Base-by-base conservation (phyloP, 2,329 filamentous ascomycete species). In the Monosporascus cannonballus region DNA sequence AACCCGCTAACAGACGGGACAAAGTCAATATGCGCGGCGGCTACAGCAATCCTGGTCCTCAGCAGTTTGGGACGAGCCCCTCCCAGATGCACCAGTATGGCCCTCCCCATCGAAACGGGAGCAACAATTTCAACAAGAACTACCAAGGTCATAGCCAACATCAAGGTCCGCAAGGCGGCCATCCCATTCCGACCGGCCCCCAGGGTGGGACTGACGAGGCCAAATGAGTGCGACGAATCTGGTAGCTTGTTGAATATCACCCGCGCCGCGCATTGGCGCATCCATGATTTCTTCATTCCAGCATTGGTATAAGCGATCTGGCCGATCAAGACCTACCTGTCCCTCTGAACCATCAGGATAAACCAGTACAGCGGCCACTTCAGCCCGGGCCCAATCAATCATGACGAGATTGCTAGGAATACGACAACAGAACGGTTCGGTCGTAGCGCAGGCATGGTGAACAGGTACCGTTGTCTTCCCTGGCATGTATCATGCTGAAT, bases 31-130 rank as follows among this genome's bases (percentile, higher is more conserved):
- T 79, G 62, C 80, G 83, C 62, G 78, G 77, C 50, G 78, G 77
- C 50, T 87, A 85, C 67, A 78, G 75, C 59, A 81, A 79, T 50
- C 72, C 74, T 36, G 79, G 79, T 50, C 76, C 79, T 39, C 82
- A 84, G 59, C 85, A 86, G 56, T 86, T 79, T 65, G 79, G 83
- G 51, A 81, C 79, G 37, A 87, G 84, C 62, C 84, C 84, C 49
- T 84, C 86, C 57, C 81, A 86, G 54, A 71, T 75, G 61, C 83
- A 86, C 65, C 81, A 86, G 60, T 86, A 83, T 63, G 77, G 77
- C 2, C 76, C 76, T 57, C 74, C 76, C 50, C 78, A 83, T 64
- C 81, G 81, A 59, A 84, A 77, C 62, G 80, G 79, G 58, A 78
- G 75, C 59, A 79, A 76, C 64, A 79, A 66, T 56, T 72, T 68